These are phyloP conservation scores for Casuarina cunninghamiana DNA, from an alignment of 306 rosid genomes.

Conservation along the genomic window DNA sequence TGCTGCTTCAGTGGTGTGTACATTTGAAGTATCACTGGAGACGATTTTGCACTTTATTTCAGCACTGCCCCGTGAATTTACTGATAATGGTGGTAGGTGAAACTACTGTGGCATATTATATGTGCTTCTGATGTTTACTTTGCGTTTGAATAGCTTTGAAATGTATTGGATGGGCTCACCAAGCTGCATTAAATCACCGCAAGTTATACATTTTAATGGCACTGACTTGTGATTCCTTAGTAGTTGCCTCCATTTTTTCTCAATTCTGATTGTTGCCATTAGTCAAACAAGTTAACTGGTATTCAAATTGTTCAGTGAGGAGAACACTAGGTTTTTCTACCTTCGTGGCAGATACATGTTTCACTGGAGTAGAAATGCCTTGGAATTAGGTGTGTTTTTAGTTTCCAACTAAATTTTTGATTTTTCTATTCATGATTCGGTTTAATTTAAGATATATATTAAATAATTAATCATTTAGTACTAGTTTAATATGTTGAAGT, in stretches of 20 bases:
- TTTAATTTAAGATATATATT: too few species aligned
- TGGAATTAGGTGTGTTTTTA: too few species aligned
- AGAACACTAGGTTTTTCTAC: too few species aligned
- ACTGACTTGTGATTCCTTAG: not conserved
- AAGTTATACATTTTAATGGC: not conserved
- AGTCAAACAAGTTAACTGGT: too few species aligned
- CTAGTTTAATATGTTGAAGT: too few species aligned
- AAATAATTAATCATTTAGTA: too few species aligned
- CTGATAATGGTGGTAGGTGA: slow-evolving; percentile 74
- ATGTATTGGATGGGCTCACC: not conserved
- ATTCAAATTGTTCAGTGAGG: too few species aligned
- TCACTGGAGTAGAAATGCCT: too few species aligned
- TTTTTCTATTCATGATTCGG: too few species aligned
- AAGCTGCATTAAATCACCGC: not conserved
- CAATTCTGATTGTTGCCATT: not conserved
- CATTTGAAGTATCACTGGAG: slow-evolving; percentile 70
- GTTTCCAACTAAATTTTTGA: too few species aligned
- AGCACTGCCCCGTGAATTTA: slow-evolving; percentile 77
- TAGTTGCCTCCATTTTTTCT: not conserved
- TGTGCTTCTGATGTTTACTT: slow-evolving; percentile 17
- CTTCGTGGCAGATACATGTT: too few species aligned
- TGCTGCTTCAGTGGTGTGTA: slow-evolving; percentile 69
- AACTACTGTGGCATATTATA: slow-evolving; percentile 19
- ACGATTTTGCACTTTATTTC: slow-evolving; percentile 71
- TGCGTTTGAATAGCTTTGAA: not conserved